phyloP scores from a whole-genome alignment of 441 rosid species.

The Croton laevigatus region DNA sequence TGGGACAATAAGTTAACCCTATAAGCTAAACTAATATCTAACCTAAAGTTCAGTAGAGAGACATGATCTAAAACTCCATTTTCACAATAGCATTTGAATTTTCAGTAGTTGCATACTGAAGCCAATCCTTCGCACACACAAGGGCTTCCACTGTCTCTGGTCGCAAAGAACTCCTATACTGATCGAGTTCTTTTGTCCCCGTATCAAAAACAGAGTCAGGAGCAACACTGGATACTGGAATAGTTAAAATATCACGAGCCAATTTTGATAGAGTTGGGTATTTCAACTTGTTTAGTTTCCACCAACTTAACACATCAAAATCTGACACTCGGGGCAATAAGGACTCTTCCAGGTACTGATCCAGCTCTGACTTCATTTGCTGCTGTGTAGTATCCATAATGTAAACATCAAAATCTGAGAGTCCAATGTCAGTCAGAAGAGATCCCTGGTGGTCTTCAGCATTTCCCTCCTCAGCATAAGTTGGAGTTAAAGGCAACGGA shows the following conservation, averaged over 20 bases:
- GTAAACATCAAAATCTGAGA: constrained; percentile 72
- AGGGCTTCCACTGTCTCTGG: constrained; percentile 85
- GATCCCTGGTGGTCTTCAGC: constrained; percentile 32
- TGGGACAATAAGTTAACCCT: constrained; percentile 25
- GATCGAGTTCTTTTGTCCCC: constrained; percentile 48
- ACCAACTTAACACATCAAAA: constrained; percentile 77
- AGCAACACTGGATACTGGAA: constrained; percentile 61
- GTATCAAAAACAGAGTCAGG: constrained; percentile 57
- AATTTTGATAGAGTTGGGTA: constrained; percentile 78
- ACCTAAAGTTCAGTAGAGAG: constrained; percentile 22
- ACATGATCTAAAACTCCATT: constrained; percentile 40
- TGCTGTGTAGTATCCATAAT: constrained; percentile 74
- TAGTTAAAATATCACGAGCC: constrained; percentile 71
- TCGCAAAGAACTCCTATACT: constrained; percentile 58
- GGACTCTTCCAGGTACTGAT: constrained; percentile 79
- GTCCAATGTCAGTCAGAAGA: constrained; percentile 49
- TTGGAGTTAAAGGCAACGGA: constrained; percentile 49
- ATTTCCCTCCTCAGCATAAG: constrained; percentile 50
- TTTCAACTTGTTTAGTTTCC: constrained; percentile 79
- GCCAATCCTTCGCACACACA: constrained; percentile 87
- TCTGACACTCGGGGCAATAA: constrained; percentile 69
- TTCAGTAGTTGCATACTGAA: constrained; percentile 43
- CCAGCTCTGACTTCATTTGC: constrained; percentile 72
- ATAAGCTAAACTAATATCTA: constrained; percentile 11
- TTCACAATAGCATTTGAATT: constrained; percentile 45